These are phyloP conservation scores for Cryptosporidium xiaoi DNA, from an alignment of 169 alveolate species.

Conservation along the genomic window DNA sequence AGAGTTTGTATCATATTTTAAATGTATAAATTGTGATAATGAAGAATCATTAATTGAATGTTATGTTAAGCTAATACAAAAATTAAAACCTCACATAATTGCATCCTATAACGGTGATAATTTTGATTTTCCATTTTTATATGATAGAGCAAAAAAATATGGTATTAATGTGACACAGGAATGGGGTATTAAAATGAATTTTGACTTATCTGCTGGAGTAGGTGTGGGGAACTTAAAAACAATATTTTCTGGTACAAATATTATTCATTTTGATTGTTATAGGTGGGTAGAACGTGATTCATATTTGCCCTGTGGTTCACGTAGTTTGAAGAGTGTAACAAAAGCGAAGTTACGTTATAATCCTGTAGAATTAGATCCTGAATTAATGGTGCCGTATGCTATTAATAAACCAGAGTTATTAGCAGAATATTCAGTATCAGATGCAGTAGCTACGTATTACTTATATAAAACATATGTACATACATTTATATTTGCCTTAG, in stretches of 20 bases:
- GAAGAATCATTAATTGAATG: constrained; percentile 77
- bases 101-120: constrained; percentile 99
- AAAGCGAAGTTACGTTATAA: constrained; percentile 97
- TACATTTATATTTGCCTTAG: constrained; percentile 96
- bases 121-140: constrained; percentile 97
- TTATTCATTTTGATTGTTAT: constrained; percentile 96
- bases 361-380: constrained; percentile 99
- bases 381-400: constrained; percentile 96
- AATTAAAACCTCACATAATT: constrained; percentile 89
- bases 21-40: constrained; percentile 73
- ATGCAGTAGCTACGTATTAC: constrained; percentile 99
- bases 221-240: constrained; percentile 78
- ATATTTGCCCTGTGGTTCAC: constrained; percentile 95
- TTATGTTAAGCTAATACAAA: constrained; percentile 81
- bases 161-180: constrained; percentile 89
- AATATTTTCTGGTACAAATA: constrained; percentile 86
- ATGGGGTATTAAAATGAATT: constrained; percentile 86
- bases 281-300: constrained; percentile 99
- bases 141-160: constrained; percentile 90
- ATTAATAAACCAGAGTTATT: constrained; percentile 93
- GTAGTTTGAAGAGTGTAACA: constrained; percentile 96
- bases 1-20: constrained; percentile 79
- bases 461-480: constrained; percentile 97
- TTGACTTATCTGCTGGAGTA: constrained; percentile 30
- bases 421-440: constrained; percentile 99